A percentile compares a stretch with the other conserved stretches of the same genome.
phyloP scores from a whole-genome alignment of 1,139 yeast species.

The Taiozyma sp. region DNA sequence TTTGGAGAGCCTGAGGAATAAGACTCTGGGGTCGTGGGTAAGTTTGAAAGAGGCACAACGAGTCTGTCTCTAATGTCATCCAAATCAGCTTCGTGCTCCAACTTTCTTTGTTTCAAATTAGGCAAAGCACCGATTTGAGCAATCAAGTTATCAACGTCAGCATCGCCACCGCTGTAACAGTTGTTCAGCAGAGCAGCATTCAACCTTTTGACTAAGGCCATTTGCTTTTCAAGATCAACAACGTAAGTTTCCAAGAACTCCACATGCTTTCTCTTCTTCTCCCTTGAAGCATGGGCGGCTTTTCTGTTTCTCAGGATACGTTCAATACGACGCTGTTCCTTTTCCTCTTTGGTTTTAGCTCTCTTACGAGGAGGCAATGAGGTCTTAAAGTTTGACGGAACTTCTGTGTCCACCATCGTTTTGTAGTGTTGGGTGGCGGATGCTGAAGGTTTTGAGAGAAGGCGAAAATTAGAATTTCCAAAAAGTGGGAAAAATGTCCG shows the following conservation, averaged over 20 bases:
- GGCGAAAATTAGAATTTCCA: neutral
- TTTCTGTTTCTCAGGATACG: slow-evolving; percentile 89
- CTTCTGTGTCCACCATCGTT: slow-evolving; percentile 12
- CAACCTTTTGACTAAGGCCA: slow-evolving; percentile 15
- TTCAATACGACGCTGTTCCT: slow-evolving; percentile 92
- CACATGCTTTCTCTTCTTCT: slow-evolving; percentile 89
- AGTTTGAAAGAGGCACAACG: neutral
- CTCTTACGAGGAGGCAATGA: slow-evolving; percentile 90
- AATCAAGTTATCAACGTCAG: slow-evolving; percentile 16
- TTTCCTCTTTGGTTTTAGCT: slow-evolving; percentile 94
- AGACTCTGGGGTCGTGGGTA: slow-evolving; percentile 25
- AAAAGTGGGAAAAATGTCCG: neutral
- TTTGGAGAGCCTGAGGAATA: slow-evolving; percentile 16
- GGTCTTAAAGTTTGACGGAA: slow-evolving; percentile 31
- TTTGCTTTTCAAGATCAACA: slow-evolving; percentile 37
- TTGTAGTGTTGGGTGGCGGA: neutral
- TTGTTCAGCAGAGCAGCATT: slow-evolving; percentile 10
- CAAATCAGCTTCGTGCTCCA: slow-evolving; percentile 15
- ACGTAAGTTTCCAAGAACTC: slow-evolving; percentile 75
- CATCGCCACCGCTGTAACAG: slow-evolving; percentile 15
- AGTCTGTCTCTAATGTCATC: slow-evolving; percentile 9
- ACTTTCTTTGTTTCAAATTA: slow-evolving; percentile 17
- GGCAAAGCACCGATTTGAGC: slow-evolving; percentile 13
- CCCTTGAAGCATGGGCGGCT: slow-evolving; percentile 97
- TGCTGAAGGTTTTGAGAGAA: neutral